These are phyloP conservation scores for Sporisorium sorghi DNA, from an alignment of 1,284 basidiomycete species.

Conservation along the genomic window DNA sequence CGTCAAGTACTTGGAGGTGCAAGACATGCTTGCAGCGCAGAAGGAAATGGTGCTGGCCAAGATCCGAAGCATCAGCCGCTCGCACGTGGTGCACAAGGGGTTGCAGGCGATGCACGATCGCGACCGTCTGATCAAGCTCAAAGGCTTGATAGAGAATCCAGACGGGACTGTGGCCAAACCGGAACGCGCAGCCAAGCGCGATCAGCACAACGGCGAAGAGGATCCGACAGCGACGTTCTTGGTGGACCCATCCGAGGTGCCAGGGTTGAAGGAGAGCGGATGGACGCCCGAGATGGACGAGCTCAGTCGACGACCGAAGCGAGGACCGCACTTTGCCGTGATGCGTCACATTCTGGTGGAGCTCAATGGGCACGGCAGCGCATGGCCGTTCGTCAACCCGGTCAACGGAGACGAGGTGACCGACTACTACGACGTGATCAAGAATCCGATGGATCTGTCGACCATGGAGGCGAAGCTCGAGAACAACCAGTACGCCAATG, in stretches of 20 bases:
- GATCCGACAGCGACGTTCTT: slow-evolving; percentile 51
- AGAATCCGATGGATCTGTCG: slow-evolving; percentile 91
- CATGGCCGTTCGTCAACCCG: slow-evolving; percentile 88
- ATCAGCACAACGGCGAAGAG: slow-evolving; percentile 38
- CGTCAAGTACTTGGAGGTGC: slow-evolving; percentile 88
- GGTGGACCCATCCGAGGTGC: slow-evolving; percentile 62
- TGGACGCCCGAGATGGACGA: slow-evolving; percentile 90
- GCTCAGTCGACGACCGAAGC: slow-evolving; percentile 75
- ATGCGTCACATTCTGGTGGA: slow-evolving; percentile 89
- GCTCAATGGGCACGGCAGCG: slow-evolving; percentile 81
- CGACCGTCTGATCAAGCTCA: slow-evolving; percentile 47
- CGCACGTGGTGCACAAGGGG: slow-evolving; percentile 87
- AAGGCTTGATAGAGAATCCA: slow-evolving; percentile 50
- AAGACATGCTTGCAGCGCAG: slow-evolving; percentile 82
- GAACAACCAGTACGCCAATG: slow-evolving; percentile 77
- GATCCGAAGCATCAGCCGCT: slow-evolving; percentile 87
- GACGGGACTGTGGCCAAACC: slow-evolving; percentile 51
- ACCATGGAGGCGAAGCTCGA: slow-evolving; percentile 95
- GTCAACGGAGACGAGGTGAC: slow-evolving; percentile 85
- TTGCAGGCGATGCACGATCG: slow-evolving; percentile 81
- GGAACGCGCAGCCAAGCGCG: slow-evolving; percentile 47
- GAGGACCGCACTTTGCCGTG: slow-evolving; percentile 74
- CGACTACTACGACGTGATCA: slow-evolving; percentile 92
- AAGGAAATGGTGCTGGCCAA: slow-evolving; percentile 80
- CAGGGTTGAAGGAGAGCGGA: slow-evolving; percentile 77